Evolutionary conservation across 441 rosid genomes (phyloP).

Genomic region (Daphne laureola): DNA sequence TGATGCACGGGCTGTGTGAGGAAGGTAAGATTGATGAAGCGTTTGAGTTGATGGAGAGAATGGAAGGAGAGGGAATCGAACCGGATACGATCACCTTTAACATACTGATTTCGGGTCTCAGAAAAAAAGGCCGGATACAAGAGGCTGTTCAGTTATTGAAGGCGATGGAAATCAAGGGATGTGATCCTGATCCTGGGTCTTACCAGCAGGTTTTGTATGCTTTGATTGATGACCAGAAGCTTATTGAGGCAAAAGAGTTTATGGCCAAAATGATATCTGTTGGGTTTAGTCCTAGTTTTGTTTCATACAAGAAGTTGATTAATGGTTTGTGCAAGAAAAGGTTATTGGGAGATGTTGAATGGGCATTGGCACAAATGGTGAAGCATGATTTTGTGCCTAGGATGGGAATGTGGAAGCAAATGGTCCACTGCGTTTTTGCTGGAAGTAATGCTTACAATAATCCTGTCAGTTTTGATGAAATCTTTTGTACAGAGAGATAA

Average conservation of each 20-base stretch:
- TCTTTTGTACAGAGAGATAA: background rate
- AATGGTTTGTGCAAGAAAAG: conserved; percentile 45
- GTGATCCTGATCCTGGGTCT: conserved; percentile 59
- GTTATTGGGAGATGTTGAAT: conserved; percentile 42
- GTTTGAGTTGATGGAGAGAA: conserved; percentile 45
- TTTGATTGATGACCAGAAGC: conserved; percentile 48
- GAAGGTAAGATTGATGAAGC: conserved; percentile 54
- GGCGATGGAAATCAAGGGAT: conserved; percentile 54
- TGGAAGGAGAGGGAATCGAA: conserved; percentile 58
- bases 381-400: conserved; percentile 69
- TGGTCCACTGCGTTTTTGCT: conserved; percentile 26
- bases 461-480: conserved; percentile 13
- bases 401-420: conserved; percentile 60
- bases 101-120: conserved; percentile 69
- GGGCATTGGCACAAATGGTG: conserved; percentile 67
- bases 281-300: conserved; percentile 54
- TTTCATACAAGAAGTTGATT: conserved; percentile 54
- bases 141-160: conserved; percentile 55
- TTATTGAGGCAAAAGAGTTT: conserved; percentile 45
- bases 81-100: conserved; percentile 65
- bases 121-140: conserved; percentile 64
- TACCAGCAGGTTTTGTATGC: conserved; percentile 78
- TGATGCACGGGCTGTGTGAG: conserved; percentile 61
- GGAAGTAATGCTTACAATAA: conserved; percentile 12
- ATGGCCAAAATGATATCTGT: conserved; percentile 43